phyloP scores from a whole-genome alignment of 176 grass and related monocot genomes.

The Rhynchospora tenuis region DNA sequence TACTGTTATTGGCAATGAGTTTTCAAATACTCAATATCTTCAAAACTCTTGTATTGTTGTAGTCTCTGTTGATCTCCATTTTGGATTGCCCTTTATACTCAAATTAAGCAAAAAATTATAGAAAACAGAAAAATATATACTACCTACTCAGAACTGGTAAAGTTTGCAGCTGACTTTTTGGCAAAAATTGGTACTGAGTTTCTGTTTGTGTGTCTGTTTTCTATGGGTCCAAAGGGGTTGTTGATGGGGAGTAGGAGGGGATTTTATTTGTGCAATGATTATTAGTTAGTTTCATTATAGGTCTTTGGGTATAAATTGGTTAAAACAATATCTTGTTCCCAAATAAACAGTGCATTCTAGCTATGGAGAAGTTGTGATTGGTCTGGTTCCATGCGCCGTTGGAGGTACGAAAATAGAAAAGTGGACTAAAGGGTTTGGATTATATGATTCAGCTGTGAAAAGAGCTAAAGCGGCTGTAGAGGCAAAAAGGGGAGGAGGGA shows the following conservation, averaged over 20 bases:
- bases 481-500: conserved; percentile 31
- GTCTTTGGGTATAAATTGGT: not conserved
- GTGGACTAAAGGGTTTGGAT: conserved; percentile 49
- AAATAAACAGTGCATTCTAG: not conserved
- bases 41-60: not conserved
- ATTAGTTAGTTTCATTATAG: not conserved
- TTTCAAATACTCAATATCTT: not conserved
- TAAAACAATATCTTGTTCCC: not conserved
- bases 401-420: conserved; percentile 82
- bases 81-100: not conserved
- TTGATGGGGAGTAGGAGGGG: not conserved
- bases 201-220: not conserved
- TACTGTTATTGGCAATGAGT: not conserved
- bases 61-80: not conserved
- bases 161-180: not conserved
- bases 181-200: not conserved
- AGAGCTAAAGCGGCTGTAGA: conserved; percentile 43
- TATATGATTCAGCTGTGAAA: conserved; percentile 57
- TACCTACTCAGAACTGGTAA: not conserved
- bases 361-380: conserved; percentile 29
- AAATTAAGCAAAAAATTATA: not conserved
- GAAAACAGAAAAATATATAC: not conserved
- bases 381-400: conserved; percentile 73
- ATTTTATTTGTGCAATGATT: not conserved
- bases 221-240: not conserved